phyloP scores from a whole-genome alignment of 129 eudicot genomes.

The Rutidosis leptorrhynchoides region DNA sequence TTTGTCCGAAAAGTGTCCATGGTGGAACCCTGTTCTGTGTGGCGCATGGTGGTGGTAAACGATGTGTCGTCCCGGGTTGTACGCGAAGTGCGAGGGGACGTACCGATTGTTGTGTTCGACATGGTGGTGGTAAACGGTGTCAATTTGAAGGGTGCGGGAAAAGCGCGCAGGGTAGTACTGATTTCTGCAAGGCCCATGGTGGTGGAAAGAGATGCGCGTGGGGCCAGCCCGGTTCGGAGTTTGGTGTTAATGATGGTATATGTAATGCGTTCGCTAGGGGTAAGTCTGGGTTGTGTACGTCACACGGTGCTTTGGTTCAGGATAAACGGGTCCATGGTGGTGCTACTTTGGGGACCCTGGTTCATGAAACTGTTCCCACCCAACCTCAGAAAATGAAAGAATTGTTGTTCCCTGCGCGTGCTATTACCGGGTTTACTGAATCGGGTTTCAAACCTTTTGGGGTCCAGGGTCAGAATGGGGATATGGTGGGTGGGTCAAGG shows the following conservation, averaged over 20 bases:
- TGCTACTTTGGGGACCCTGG: slow-evolving; percentile 62
- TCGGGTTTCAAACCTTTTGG: slow-evolving; percentile 14
- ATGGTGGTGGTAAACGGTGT: slow-evolving; percentile 96
- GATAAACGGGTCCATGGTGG: slow-evolving; percentile 97
- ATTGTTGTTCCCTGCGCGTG: slow-evolving; percentile 17
- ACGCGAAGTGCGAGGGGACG: slow-evolving; percentile 92
- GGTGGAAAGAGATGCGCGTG: slow-evolving; percentile 94
- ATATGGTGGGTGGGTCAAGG: slow-evolving; percentile 28
- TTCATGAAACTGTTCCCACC: slow-evolving; percentile 42
- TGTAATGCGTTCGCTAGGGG: slow-evolving; percentile 81
- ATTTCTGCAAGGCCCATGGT: slow-evolving; percentile 98
- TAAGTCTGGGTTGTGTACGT: slow-evolving; percentile 68
- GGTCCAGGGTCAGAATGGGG: background rate
- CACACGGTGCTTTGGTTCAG: slow-evolving; percentile 82
- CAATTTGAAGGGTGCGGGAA: slow-evolving; percentile 71
- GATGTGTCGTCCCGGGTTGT: slow-evolving; percentile 80
- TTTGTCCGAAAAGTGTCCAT: slow-evolving; percentile 92
- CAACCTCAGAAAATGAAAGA: slow-evolving; percentile 37
- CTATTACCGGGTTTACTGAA: slow-evolving; percentile 19
- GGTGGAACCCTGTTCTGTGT: slow-evolving; percentile 92
- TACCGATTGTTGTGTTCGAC: slow-evolving; percentile 89
- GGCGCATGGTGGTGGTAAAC: slow-evolving; percentile 96
- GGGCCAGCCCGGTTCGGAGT: slow-evolving; percentile 80
- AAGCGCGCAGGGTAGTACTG: slow-evolving; percentile 97
- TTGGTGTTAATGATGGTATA: slow-evolving; percentile 45